Evolutionary conservation across 441 rosid species (phyloP).

Genomic region (Pelargonium exstipulatum): DNA sequence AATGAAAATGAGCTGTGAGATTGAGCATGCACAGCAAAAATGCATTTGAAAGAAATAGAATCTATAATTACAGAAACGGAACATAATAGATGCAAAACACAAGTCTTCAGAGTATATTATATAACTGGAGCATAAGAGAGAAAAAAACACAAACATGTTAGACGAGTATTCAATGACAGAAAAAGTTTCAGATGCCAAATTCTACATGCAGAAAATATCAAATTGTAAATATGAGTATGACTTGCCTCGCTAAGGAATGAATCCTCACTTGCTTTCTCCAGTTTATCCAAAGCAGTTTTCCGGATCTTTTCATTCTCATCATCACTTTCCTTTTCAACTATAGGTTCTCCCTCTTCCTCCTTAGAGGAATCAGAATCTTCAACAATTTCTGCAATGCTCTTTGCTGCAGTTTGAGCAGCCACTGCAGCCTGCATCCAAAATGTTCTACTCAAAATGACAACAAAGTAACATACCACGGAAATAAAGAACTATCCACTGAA

Average conservation of each 20-base stretch:
- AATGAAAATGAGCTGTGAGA: background rate
- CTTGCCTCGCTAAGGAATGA: slow-evolving; percentile 84
- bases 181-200: background rate
- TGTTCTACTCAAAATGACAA: slow-evolving; percentile 17
- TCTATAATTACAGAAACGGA: background rate
- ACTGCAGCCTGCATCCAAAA: slow-evolving; percentile 63
- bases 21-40: background rate
- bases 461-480: slow-evolving; percentile 4
- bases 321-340: slow-evolving; percentile 50
- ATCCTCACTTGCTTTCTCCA: slow-evolving; percentile 84
- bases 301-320: slow-evolving; percentile 49
- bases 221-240: slow-evolving; percentile 1
- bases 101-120: background rate
- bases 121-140: background rate
- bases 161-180: background rate
- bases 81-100: background rate
- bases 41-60: background rate
- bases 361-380: slow-evolving; percentile 58
- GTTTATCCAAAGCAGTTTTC: slow-evolving; percentile 63
- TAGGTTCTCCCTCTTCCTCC: slow-evolving; percentile 45
- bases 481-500: background rate
- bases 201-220: background rate
- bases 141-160: background rate
- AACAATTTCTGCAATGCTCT: slow-evolving; percentile 45
- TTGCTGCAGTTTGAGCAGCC: slow-evolving; percentile 81